A percentile compares a stretch with the other conserved stretches of the same genome.
Evolutionary conservation across 2,329 filamentous ascomycete species (phyloP).

Genomic region (Metarhizium sp.): DNA sequence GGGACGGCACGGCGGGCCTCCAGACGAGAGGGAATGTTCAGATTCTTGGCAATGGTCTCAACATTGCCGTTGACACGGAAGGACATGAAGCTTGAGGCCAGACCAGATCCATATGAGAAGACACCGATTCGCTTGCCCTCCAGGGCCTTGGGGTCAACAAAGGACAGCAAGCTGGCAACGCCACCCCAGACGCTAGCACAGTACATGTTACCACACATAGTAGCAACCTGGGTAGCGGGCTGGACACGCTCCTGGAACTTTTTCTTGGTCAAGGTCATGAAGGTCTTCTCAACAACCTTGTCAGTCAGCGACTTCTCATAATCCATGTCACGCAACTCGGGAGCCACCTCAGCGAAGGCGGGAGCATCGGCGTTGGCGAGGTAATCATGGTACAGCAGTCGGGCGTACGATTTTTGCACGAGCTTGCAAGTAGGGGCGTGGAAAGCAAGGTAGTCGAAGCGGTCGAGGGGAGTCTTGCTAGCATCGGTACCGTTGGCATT

Average conservation of each 20-base stretch:
- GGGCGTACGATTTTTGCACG: slow-evolving; percentile 75
- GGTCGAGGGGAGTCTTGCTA: slow-evolving; percentile 58
- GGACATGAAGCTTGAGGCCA: slow-evolving; percentile 63
- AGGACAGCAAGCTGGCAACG: slow-evolving; percentile 58
- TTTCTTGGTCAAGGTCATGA: slow-evolving; percentile 79
- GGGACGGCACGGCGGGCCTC: slow-evolving; percentile 55
- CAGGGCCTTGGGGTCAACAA: slow-evolving; percentile 52
- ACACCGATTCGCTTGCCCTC: slow-evolving; percentile 65
- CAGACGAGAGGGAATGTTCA: slow-evolving; percentile 62
- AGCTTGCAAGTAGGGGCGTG: slow-evolving; percentile 83
- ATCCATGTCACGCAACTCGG: slow-evolving; percentile 68
- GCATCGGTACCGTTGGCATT: slow-evolving; percentile 36
- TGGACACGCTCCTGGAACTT: slow-evolving; percentile 69
- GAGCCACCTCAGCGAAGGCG: slow-evolving; percentile 64
- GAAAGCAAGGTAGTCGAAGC: slow-evolving; percentile 78
- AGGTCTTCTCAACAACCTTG: slow-evolving; percentile 79
- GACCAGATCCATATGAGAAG: slow-evolving; percentile 72
- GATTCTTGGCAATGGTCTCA: slow-evolving; percentile 53
- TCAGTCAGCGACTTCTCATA: slow-evolving; percentile 72
- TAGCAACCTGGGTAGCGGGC: slow-evolving; percentile 66
- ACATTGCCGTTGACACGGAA: slow-evolving; percentile 66
- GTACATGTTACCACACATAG: slow-evolving; percentile 64
- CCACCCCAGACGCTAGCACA: slow-evolving; percentile 68
- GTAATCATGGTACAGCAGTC: slow-evolving; percentile 81
- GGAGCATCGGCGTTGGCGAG: slow-evolving; percentile 57